Base-by-base conservation (phyloP, 208 protist genomes). In the Sergeia podlipaevii region DNA sequence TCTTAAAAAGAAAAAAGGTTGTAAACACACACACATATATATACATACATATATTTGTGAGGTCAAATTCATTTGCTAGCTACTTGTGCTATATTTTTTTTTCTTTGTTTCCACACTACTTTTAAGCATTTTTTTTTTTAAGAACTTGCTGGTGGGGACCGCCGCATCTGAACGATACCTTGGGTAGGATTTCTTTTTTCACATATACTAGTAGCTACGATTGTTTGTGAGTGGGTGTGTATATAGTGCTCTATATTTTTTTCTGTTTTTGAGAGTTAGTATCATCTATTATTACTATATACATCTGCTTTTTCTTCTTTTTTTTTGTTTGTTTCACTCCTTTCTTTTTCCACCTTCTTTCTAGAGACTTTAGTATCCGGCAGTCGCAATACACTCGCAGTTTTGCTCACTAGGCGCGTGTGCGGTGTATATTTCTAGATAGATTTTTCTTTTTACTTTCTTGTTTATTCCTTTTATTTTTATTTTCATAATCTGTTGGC, bases 391-490 rank as follows among this genome's bases (percentile, higher is more conserved):
- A n/a, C n/a, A n/a, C n/a, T n/a, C n/a, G n/a, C n/a, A n/a, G n/a
- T n/a, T n/a, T n/a, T n/a, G n/a, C n/a, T n/a, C n/a, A n/a, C n/a
- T n/a, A n/a, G n/a, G n/a, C n/a, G n/a, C n/a, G n/a, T n/a, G n/a
- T n/a, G n/a, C n/a, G n/a, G n/a, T n/a, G n/a, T n/a, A n/a, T n/a
- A n/a, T 53, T 38, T 27, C 39, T 20, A n/a, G 17, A 27, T 3
- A 8, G 17, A 33, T 43, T 17, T 45, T 27, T 37, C 18, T 15
- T 29, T n/a, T 53, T 27, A 2, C 18, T 23, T 54, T 17, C 49
- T 44, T 23, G 28, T 62, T 50, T 45, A 42, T 45, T n/a, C 23
- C 51, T 46, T 64, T 64, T 2, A 28, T 2, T 45, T 45, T 57
- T 56, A 4, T 33, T 64, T 21, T 28, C 56, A 4, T 42, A 3